phyloP scores from a whole-genome alignment of 306 rosid genomes.

The Castanospermum australe region DNA sequence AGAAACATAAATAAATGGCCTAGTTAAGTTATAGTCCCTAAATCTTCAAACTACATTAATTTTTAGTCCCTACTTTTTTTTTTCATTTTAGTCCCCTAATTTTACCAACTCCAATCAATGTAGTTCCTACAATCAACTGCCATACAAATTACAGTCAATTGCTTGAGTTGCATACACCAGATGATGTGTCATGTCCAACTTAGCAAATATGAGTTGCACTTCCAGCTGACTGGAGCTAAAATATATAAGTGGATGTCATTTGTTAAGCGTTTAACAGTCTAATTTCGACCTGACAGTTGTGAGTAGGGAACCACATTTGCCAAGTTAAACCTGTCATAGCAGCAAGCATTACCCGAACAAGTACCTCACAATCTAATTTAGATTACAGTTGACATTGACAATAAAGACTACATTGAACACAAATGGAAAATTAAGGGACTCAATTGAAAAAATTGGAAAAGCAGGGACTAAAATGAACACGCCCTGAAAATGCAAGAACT shows the following conservation, averaged over 20 bases:
- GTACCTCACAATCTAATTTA: slow-evolving; percentile 12
- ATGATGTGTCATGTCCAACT: neutral
- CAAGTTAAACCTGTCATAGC: neutral
- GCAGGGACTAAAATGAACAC: neutral
- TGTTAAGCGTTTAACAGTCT: neutral
- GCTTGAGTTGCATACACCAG: neutral
- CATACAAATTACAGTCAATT: neutral
- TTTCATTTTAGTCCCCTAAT: neutral
- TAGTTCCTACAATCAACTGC: neutral
- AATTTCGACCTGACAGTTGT: neutral
- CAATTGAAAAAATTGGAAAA: neutral
- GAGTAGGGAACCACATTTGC: neutral
- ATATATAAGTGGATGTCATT: neutral
- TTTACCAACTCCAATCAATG: neutral
- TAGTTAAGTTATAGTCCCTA: neutral
- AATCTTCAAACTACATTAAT: neutral
- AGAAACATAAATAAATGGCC: neutral
- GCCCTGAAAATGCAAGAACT: neutral
- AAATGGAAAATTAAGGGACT: neutral
- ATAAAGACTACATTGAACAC: neutral
- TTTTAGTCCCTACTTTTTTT: neutral
- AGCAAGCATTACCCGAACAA: slow-evolving; percentile 7
- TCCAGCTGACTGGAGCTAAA: neutral
- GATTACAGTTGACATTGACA: neutral
- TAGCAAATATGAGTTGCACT: neutral